A percentile compares a stretch with the other conserved stretches of the same genome.
phyloP scores from a whole-genome alignment of 106 monocot species.

The Dioscorea alata region DNA sequence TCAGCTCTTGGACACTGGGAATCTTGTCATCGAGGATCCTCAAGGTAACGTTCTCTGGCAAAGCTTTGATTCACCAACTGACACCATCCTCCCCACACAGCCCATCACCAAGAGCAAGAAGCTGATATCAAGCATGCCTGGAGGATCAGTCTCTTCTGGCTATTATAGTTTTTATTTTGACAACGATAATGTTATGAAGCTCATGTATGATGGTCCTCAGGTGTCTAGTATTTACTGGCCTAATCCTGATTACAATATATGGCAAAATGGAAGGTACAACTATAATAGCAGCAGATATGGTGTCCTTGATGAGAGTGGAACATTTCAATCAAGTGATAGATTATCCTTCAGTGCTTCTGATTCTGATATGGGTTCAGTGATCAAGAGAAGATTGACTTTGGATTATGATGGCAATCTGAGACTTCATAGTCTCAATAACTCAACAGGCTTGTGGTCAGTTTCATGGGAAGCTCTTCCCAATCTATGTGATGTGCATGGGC shows the following conservation, averaged over 20 bases:
- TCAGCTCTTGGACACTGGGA: slow-evolving; percentile 38
- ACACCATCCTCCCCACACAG: slow-evolving; percentile 39
- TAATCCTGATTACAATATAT: slow-evolving; percentile 1
- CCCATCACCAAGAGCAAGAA: slow-evolving; percentile 23
- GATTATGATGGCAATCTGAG: slow-evolving; percentile 20
- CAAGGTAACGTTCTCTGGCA: slow-evolving; percentile 22
- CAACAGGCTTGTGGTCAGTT: background rate
- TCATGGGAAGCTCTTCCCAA: slow-evolving; percentile 2
- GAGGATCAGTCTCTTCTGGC: slow-evolving; percentile 3
- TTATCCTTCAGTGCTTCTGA: slow-evolving; percentile 3
- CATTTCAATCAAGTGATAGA: slow-evolving; percentile 9
- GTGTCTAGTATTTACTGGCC: slow-evolving; percentile 24
- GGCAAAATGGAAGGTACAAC: slow-evolving; percentile 11
- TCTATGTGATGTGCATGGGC: slow-evolving; percentile 12
- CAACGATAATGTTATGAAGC: slow-evolving; percentile 19
- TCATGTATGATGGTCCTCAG: slow-evolving; percentile 30
- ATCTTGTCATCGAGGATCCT: slow-evolving; percentile 33
- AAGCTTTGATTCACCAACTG: slow-evolving; percentile 35
- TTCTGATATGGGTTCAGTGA: background rate
- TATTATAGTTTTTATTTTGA: slow-evolving; percentile 26
- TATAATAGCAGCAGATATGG: slow-evolving; percentile 17
- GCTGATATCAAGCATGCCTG: slow-evolving; percentile 5
- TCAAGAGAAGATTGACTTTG: slow-evolving; percentile 8
- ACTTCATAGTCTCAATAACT: slow-evolving; percentile 4
- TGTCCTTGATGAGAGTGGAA: slow-evolving; percentile 9